Base-by-base conservation (phyloP, 371 early-diverging fungal species). In the Basidiobolus meristosporus region DNA sequence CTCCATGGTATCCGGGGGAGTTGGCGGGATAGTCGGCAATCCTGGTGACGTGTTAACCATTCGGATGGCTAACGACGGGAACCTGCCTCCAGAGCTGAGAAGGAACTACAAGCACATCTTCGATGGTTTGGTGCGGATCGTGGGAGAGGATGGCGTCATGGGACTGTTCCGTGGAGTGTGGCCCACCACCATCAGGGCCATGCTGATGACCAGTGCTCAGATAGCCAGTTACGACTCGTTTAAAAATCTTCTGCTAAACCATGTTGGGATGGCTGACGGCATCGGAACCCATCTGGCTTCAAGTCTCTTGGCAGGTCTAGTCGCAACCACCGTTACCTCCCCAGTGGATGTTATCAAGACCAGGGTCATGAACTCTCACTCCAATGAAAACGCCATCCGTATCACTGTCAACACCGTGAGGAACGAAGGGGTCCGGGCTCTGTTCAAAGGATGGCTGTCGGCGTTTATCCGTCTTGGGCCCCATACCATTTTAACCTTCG, bases 281-380 rank as follows among this genome's bases (percentile, higher is more conserved):
- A 39, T 80, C 19, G 19, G 40, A 9, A 60, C 78, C 34, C 89
- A 90, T 48, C 80, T 88, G 41, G 49, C 60, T n/a, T 67, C 82
- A 3, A 82, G 82, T 54, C 49, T 81, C 0, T 45, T 82, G 23
- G 82, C 90, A 70, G 88, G 83, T 23, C 62, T 91, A 16, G 76
- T 89, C 11, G 85, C 90, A 3, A 91, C 92, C 0, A 89, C 92
- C 1, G 73, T 73, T 0, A 78, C 77, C 31, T 76, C 83, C 5
- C 86, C 88, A 15, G 57, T 84, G 31, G 92, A 91, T 57, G 90
- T 91, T 9, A 64, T 86, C 36, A 91, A 91, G 57, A 88, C 88
- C 0, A 70, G 90, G 19, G 68, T 86, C 36, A 89, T 91, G 90
- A 77, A 72, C 47, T 56, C 65, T 20, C 55, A 46, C n/a, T n/a